phyloP scores from a whole-genome alignment of 768 basidiomycete genomes.

The button mushroom (Agaricus bisporus) region DNA sequence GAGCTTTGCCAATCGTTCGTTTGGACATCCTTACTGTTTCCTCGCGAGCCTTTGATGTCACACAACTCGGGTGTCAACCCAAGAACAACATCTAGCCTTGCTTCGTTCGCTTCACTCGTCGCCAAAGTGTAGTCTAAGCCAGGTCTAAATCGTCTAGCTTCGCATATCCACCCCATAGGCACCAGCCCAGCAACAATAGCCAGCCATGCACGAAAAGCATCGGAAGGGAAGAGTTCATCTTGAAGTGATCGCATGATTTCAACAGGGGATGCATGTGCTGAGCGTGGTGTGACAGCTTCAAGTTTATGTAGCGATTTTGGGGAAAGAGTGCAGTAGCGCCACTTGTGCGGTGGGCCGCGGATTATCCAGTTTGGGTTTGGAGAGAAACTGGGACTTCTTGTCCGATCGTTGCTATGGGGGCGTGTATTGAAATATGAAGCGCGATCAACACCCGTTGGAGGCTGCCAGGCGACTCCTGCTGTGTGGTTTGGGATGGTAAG shows the following conservation, averaged over 20 bases:
- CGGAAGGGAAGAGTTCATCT: constrained; percentile 69
- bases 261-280: constrained; percentile 46
- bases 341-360: constrained; percentile 90
- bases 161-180: constrained; percentile 64
- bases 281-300: constrained; percentile 44
- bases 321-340: constrained; percentile 78
- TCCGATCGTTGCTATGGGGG: background rate
- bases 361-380: constrained; percentile 47
- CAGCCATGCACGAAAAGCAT: constrained; percentile 91
- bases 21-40: constrained; percentile 20
- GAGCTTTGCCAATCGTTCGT: constrained; percentile 58
- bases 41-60: constrained; percentile 17
- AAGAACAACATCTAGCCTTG: constrained; percentile 79
- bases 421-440: background rate
- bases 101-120: constrained; percentile 76
- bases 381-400: background rate
- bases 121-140: constrained; percentile 95
- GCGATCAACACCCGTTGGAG: background rate
- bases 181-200: constrained; percentile 64
- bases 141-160: constrained; percentile 85
- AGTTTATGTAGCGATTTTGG: constrained; percentile 25
- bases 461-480: constrained; percentile 33
- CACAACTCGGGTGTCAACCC: constrained; percentile 67
- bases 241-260: constrained; percentile 63
- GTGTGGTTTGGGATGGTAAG: constrained; percentile 59